Base-by-base conservation (phyloP, 495 filamentous ascomycete genomes). In the Tuber aestivum region DNA sequence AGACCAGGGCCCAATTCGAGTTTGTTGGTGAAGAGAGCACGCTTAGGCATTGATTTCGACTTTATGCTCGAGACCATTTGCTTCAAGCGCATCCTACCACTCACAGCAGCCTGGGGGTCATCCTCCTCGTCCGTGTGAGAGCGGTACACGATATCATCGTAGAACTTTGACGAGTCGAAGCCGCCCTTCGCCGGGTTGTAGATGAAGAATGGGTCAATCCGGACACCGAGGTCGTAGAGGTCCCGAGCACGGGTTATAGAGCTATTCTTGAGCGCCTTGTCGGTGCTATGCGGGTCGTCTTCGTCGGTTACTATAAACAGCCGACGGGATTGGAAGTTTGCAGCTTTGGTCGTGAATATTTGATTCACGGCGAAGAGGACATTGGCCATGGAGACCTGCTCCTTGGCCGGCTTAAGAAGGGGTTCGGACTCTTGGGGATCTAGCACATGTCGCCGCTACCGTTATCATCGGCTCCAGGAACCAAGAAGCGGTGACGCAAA, bases 291-390 rank as follows among this genome's bases (percentile, higher is more conserved):
- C 9, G 96, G 95, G 82, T 94, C 88, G 82, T 99, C 96, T 74
- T 97, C 92, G 81, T 98, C 94, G 3, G 96, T 97, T 74, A 99
- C 94, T 76, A 99, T 90, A 84, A 99, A 98, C 18, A 99, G 86
- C 44, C 96, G 89, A 61, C 96, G 86, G 0, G 95, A 97, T 37
- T 93, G 90, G 83, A 98, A 97, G 80, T 97, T 98, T 23, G 95
- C 90, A 0, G 96, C 94, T 82, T 92, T 97, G 2, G 92, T 97
- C 3, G 95, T 96, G 84, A 99, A 97, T 50, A 98, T 93, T 78
- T 97, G 94, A 79, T 98, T 98, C 69, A 92, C 94, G 82, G 94
- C 94, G 83, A 97, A 98, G 1, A 99, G 86, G 2, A 99, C 88
- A 82, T 94, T 96, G 32, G 93, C 89, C 92, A 99, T 97, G 10